Evolutionary conservation across 306 rosid genomes (phyloP).

Genomic region (Trifolium dubium): DNA sequence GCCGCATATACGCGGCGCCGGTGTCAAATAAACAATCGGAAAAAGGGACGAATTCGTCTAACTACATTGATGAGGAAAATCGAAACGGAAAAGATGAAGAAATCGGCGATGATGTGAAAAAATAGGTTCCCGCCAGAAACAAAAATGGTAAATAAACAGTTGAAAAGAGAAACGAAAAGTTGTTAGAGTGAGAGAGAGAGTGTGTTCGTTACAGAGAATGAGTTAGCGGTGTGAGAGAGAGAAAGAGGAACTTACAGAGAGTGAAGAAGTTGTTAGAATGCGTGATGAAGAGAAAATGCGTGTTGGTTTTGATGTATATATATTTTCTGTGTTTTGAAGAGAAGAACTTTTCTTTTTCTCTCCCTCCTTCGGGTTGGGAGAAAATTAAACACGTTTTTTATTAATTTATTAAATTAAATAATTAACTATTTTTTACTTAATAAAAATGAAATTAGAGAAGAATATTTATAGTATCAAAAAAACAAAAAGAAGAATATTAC

Average conservation of each 20-base stretch:
- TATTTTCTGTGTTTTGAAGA: conserved; percentile 32
- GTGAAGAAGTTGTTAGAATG: conserved; percentile 43
- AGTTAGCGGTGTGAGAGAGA: conserved; percentile 19
- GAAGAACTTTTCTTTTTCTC: conserved; percentile 44
- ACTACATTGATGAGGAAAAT: conserved; percentile 4
- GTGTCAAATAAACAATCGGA: background rate
- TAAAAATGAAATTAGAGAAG: too few species aligned
- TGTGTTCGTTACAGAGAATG: background rate
- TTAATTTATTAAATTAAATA: too few species aligned
- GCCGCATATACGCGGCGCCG: background rate
- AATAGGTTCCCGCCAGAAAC: conserved; percentile 52
- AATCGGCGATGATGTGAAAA: conserved; percentile 21
- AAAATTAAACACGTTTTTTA: background rate
- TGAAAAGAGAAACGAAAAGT: background rate
- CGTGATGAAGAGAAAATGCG: conserved; percentile 35
- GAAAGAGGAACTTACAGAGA: conserved; percentile 50
- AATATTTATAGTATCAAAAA: too few species aligned
- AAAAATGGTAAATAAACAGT: conserved; percentile 25
- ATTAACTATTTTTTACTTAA: background rate
- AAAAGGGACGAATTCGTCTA: background rate
- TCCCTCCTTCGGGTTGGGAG: conserved; percentile 40
- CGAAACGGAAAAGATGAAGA: background rate
- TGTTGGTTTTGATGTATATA: conserved; percentile 37
- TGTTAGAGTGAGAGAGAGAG: conserved; percentile 28
- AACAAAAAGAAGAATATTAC: too few species aligned